Evolutionary conservation across 192 early-diverging fungal species (phyloP), one percentile per base, ranked within the genome.

Genomic region (Coemansia reversa): DNA sequence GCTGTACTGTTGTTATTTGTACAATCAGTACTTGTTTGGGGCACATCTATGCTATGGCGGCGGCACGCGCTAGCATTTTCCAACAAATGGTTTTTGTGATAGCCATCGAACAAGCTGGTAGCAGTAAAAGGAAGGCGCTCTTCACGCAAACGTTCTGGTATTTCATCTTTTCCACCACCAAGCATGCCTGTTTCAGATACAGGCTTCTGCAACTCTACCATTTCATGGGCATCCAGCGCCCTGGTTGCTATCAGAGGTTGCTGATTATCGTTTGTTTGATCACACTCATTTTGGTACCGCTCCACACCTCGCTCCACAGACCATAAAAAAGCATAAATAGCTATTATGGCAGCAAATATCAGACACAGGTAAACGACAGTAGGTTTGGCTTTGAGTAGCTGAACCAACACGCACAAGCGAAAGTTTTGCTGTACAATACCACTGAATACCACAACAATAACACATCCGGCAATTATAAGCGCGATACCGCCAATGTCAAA

Each of bases 391-490:
- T 81, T 74, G 52, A 92, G 90, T 29, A 93, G 67, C 58, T 84
- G 82, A 49, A 92, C 85, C 7, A 92, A 76, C 18, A 89, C 86
- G 60, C 89, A 91, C 8, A 93, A 66, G 18, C 87, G 82, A 76
- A 88, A 90, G 67, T 92, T 88, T 72, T 82, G 55, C 50, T 71
- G 63, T 2, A 84, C 79, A 72, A 85, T 84, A 7, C 83, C 85
- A 14, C 89, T 84, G 60, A 91, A 90, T 8, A 88, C 82, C 7
- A 91, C 89, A 5, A 90, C 86, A 18, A 92, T 69, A 5, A 88
- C 84, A 27, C 86, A 87, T 16, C 91, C 91, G 7, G 75, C 85
- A 25, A 90, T 87, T 63, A 93, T 93, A 30, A 93, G 79, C 32
- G 85, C 79, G 57, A 92, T 87, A 0, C 90, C 90, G 24, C 89